These are phyloP conservation scores for Pharus latifolius DNA, from an alignment of 176 grass and related monocot species.

Conservation along the genomic window DNA sequence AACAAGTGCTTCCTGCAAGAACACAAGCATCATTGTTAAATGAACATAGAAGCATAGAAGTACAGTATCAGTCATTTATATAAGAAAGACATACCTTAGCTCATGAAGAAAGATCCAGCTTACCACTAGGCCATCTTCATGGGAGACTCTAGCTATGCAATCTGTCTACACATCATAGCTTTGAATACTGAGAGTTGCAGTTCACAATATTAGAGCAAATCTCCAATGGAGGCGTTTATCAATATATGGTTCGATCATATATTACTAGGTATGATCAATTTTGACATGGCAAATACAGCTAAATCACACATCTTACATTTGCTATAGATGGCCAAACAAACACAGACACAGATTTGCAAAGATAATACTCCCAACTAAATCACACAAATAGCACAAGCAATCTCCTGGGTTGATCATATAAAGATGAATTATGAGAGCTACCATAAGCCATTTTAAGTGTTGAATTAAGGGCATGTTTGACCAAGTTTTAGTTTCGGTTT, in stretches of 20 bases:
- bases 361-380: too few relatives aligned
- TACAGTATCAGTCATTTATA: not conserved
- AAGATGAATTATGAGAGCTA: too few relatives aligned
- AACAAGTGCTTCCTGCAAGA: conserved; percentile 48
- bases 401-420: not conserved
- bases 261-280: not conserved
- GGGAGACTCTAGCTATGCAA: conserved; percentile 92
- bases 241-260: conserved; percentile 12
- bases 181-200: conserved; percentile 19
- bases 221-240: not conserved
- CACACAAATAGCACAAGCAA: not conserved
- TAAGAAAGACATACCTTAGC: conserved; percentile 40
- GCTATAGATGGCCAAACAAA: too few relatives aligned
- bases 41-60: too few relatives aligned
- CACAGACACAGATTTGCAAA: too few relatives aligned
- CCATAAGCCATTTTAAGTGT: too few relatives aligned
- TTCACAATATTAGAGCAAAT: conserved; percentile 8
- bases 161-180: conserved; percentile 65
- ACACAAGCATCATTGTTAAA: too few relatives aligned
- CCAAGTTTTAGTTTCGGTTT: too few relatives aligned
- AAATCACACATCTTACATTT: too few relatives aligned
- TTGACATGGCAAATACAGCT: not conserved
- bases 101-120: conserved; percentile 90
- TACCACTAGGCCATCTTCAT: conserved; percentile 54
- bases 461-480: too few relatives aligned